These are phyloP conservation scores for Hirschfeldia incana DNA, from an alignment of 345 rosid species.

Conservation along the genomic window DNA sequence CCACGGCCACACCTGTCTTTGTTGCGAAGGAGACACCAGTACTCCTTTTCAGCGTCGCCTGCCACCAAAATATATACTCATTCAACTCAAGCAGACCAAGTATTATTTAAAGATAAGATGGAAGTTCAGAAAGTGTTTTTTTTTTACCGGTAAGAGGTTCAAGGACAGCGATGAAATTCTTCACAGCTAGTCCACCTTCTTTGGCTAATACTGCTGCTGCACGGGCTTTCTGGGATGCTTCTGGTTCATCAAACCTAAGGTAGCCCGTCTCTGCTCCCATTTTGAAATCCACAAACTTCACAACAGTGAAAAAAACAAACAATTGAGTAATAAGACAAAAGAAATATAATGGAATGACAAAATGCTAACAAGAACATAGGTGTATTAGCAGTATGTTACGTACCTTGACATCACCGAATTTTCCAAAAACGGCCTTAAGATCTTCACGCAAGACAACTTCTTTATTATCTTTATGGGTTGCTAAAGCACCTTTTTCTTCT, in stretches of 20 bases:
- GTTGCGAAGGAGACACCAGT: constrained; percentile 70
- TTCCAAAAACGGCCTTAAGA: constrained; percentile 68
- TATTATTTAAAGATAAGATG: background rate
- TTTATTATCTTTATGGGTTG: constrained; percentile 51
- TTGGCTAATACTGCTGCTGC: constrained; percentile 88
- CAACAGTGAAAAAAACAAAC: background rate
- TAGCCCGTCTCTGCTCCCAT: constrained; percentile 80
- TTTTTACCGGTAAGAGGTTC: constrained; percentile 87
- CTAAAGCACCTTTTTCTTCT: constrained; percentile 49
- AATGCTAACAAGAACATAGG: too few species aligned
- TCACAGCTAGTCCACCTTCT: constrained; percentile 79
- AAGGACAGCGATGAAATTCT: constrained; percentile 66
- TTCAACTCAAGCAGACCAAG: background rate
- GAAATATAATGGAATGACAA: too few species aligned
- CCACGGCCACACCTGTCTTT: constrained; percentile 68
- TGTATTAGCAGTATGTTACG: background rate
- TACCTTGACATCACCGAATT: constrained; percentile 90
- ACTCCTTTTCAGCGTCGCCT: constrained; percentile 90
- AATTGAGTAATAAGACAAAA: background rate
- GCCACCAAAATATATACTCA: background rate
- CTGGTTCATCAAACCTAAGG: constrained; percentile 80
- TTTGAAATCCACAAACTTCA: constrained; percentile 83
- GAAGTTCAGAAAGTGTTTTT: background rate
- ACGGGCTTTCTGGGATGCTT: constrained; percentile 91
- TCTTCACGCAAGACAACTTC: constrained; percentile 90